Evolutionary conservation across 2,329 filamentous ascomycete genomes (phyloP), one percentile per base, ranked within the genome.

Genomic region (Exophiala oligosperma): DNA sequence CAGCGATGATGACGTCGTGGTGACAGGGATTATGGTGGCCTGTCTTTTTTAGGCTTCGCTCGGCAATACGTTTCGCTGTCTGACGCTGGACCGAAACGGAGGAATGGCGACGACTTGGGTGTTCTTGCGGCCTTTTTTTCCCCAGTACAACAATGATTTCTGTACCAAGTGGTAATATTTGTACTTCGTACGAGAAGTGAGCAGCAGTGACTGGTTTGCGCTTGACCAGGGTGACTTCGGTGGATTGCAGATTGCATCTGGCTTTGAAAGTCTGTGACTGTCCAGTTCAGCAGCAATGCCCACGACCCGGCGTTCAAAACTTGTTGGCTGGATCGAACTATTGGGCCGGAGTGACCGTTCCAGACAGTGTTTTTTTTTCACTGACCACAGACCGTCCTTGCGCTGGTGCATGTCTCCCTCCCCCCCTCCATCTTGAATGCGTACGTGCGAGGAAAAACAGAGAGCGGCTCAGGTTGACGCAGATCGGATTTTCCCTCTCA

Each of bases 51-150:
- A 23, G 29, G 52, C n/a, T 23, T 49, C 32, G 23, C 58, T 60
- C 58, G 58, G 58, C 54, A 54, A 60, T 57, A 57, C 54, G 58
- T 60, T 51, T 46, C 17, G 17, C 21, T 11, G 52, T 43, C 23
- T 48, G 52, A 47, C 43, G 14, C 7, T 21, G 28, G 48, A n/a
- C 32, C 46, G 40, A 44, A 21, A 8, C 2, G 48, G 26, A 17
- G 17, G 17, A 17, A 17, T 17, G 1, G 17, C 17, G 17, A 17
- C 17, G 17, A 17, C 17, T 17, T 17, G 17, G 17, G 17, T 17
- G 29, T 37, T 40, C 4, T 4, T 50, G 49, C 49, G 49, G 49
- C 14, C 49, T 52, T 52, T 52, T 40, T 41, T n/a, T 28, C 17
- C 17, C 17, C 17, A 17, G 17, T 17, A 17, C 17, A 17, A 17